These are phyloP conservation scores for Sphaerulina musiva DNA, from an alignment of 2,329 filamentous ascomycete genomes.

Conservation along the genomic window DNA sequence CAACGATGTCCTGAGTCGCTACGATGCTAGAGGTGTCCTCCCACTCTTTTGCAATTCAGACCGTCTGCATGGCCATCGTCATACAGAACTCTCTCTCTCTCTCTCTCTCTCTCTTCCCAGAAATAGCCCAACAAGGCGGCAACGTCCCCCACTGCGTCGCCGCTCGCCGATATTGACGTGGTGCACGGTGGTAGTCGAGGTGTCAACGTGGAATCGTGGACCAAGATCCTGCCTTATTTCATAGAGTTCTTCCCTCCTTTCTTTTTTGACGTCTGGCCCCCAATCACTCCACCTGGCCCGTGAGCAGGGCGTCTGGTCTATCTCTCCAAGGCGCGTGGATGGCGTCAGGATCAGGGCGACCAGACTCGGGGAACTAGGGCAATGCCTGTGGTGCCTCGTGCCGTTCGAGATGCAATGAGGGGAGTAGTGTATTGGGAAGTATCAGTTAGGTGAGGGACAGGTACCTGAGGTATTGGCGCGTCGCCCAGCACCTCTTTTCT, in stretches of 20 bases:
- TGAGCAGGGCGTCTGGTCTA: not conserved
- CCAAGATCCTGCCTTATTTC: not conserved
- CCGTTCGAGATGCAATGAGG: not conserved
- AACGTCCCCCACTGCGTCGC: not conserved
- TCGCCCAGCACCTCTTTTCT: too few relatives aligned
- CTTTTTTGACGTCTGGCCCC: not conserved
- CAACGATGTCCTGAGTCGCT: not conserved
- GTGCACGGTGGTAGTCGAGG: not conserved
- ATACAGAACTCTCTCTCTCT: not conserved
- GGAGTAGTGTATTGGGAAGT: not conserved
- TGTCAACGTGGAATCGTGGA: not conserved
- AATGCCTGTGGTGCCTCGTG: constrained; percentile 7
- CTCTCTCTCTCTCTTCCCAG: constrained; percentile 1
- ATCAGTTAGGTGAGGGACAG: too few relatives aligned
- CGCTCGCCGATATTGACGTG: not conserved
- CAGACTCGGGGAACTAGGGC: constrained; percentile 2
- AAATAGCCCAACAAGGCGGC: not conserved
- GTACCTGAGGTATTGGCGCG: too few relatives aligned
- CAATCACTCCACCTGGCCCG: constrained; percentile 6
- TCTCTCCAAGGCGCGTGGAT: constrained; percentile 3
- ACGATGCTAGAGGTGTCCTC: not conserved
- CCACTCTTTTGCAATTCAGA: not conserved
- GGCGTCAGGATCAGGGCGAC: constrained; percentile 10
- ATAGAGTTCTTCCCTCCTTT: not conserved
- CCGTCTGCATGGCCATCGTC: constrained; percentile 7